Conservation (phyloP, 2,329 filamentous ascomycete genomes). For the Didymella lethalis region DNA sequence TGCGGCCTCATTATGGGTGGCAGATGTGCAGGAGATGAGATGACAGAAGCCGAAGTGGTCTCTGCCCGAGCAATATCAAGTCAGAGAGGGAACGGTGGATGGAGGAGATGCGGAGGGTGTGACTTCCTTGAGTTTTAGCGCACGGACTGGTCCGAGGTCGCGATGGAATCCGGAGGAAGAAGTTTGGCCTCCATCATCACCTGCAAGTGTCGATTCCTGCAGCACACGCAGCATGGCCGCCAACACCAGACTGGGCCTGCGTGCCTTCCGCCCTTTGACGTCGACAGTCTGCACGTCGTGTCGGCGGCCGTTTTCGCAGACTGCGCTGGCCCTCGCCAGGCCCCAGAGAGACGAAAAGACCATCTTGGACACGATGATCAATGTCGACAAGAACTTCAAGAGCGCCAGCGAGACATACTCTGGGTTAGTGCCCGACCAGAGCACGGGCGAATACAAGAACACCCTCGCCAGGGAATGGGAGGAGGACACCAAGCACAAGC, state of each 20-base stretch:
- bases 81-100: conserved; percentile 31
- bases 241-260: conserved; percentile 34
- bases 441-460: conserved; percentile 19
- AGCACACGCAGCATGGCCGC: conserved; percentile 35
- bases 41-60: conserved; percentile 20
- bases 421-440: conserved; percentile 13
- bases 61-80: conserved; percentile 21
- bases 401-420: conserved; percentile 33
- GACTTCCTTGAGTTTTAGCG: conserved; percentile 10
- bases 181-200: conserved; percentile 16
- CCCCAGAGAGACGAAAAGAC: conserved; percentile 14
- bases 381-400: conserved; percentile 28
- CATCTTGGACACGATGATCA: conserved; percentile 28
- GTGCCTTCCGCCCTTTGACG: conserved; percentile 42
- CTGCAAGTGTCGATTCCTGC: conserved; percentile 27
- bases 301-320: conserved; percentile 48
- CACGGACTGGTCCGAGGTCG: conserved; percentile 9
- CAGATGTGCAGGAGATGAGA: conserved; percentile 3
- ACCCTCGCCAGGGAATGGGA: conserved; percentile 39
- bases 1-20: conserved; percentile 56
- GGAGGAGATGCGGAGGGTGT: conserved; percentile 30
- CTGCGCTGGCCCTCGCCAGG: conserved; percentile 30
- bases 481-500: conserved; percentile 73
- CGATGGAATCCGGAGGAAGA: conserved; percentile 17
- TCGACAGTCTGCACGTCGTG: conserved; percentile 51